phyloP scores from a whole-genome alignment of 2,329 filamentous ascomycete species.

The Claviceps digitariae region DNA sequence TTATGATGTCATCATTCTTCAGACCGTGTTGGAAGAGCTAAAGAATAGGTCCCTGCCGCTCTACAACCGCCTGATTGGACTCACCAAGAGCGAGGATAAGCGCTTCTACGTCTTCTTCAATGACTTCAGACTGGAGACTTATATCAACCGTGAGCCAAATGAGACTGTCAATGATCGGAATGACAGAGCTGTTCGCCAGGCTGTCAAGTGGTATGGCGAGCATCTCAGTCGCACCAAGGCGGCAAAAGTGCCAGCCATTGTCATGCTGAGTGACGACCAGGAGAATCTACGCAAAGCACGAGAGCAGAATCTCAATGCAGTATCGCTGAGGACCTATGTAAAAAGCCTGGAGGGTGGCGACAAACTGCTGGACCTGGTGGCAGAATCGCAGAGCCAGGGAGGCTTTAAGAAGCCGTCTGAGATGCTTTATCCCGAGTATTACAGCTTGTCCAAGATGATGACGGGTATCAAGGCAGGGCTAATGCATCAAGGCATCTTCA shows the following conservation, averaged over 20 bases:
- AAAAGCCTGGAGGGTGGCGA: slow-evolving; percentile 70
- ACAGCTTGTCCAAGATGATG: slow-evolving; percentile 80
- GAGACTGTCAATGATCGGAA: slow-evolving; percentile 96
- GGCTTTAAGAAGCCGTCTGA: slow-evolving; percentile 48
- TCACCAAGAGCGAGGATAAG: slow-evolving; percentile 94
- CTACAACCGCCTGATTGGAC: slow-evolving; percentile 80
- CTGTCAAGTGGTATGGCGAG: slow-evolving; percentile 79
- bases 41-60: slow-evolving; percentile 86
- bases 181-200: slow-evolving; percentile 75
- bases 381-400: slow-evolving; percentile 57
- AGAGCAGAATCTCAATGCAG: slow-evolving; percentile 56
- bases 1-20: slow-evolving; percentile 91
- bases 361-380: slow-evolving; percentile 84
- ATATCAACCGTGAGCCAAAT: slow-evolving; percentile 57
- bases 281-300: slow-evolving; percentile 76
- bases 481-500: slow-evolving; percentile 89
- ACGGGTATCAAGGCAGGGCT: slow-evolving; percentile 82
- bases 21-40: slow-evolving; percentile 92
- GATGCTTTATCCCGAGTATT: slow-evolving; percentile 81
- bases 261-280: slow-evolving; percentile 89
- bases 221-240: slow-evolving; percentile 58
- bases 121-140: slow-evolving; percentile 87
- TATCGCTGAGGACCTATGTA: slow-evolving; percentile 67
- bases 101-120: slow-evolving; percentile 99
- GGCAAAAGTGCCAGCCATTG: slow-evolving; percentile 56